Evolutionary conservation across 2,329 filamentous ascomycete species (phyloP).

Genomic region (Akanthomyces dipterigenus): DNA sequence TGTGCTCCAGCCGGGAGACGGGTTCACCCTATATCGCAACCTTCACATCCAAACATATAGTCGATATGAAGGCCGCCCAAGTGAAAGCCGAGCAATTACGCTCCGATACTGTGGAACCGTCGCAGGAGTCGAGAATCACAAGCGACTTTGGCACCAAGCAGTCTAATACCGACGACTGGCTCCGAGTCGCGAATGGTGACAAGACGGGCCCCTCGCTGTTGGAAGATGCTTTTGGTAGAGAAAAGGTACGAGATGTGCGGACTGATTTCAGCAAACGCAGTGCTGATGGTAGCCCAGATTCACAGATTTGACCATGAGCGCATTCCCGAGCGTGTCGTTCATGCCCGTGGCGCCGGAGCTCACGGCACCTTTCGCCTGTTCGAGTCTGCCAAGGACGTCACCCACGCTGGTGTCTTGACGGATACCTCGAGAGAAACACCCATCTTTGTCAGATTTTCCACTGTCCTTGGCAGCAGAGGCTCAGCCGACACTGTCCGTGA

Average conservation of each 20-base stretch:
- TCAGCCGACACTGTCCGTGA: constrained; percentile 79
- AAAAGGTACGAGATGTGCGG: constrained; percentile 50
- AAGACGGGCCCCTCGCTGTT: constrained; percentile 60
- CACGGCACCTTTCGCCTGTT: constrained; percentile 65
- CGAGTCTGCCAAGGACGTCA: constrained; percentile 60
- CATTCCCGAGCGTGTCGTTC: constrained; percentile 59
- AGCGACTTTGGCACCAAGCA: constrained; percentile 73
- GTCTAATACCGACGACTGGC: constrained; percentile 69
- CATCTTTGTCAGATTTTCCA: constrained; percentile 70
- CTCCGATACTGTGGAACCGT: constrained; percentile 50
- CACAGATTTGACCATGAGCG: constrained; percentile 63
- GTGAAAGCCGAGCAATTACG: constrained; percentile 41
- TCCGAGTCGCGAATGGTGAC: constrained; percentile 56
- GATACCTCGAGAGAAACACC: constrained; percentile 55
- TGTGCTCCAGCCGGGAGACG: neutral
- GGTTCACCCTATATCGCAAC: neutral
- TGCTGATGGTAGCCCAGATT: constrained; percentile 39
- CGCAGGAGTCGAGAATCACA: constrained; percentile 56
- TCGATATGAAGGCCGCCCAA: neutral
- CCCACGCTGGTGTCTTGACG: constrained; percentile 55
- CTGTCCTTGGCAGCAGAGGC: constrained; percentile 66
- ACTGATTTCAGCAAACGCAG: neutral
- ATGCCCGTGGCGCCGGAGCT: constrained; percentile 63
- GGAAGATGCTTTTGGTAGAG: constrained; percentile 65
- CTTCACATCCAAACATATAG: neutral